Conservation (phyloP, 176 grass and related monocot species). For the Carex pumila region DNA sequence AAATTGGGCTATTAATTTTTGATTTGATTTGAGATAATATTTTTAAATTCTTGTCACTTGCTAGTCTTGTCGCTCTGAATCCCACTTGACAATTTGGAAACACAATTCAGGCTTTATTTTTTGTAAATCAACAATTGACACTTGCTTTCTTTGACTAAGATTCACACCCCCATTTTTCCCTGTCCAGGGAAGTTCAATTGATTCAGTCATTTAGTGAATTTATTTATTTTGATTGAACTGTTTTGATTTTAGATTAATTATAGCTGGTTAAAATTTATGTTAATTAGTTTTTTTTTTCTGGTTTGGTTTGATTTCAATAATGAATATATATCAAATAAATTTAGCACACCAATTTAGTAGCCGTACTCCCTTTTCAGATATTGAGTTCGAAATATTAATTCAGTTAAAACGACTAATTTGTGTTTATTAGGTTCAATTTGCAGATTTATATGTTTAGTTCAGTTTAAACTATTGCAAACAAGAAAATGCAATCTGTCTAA, state of each 20-base stretch:
- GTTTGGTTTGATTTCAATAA: not conserved
- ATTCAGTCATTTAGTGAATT: not conserved
- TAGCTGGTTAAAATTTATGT: not conserved
- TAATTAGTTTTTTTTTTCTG: not conserved
- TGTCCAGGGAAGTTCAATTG: not conserved
- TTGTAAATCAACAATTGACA: not conserved
- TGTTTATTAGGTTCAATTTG: not conserved
- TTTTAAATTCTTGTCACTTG: conserved; percentile 14
- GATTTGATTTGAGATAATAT: conserved; percentile 17
- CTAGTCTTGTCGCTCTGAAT: conserved; percentile 7
- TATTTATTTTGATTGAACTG: not conserved
- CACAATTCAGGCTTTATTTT: not conserved
- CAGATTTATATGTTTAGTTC: not conserved
- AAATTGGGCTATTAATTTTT: conserved; percentile 1
- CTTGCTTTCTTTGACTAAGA: not conserved
- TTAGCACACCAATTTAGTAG: not conserved
- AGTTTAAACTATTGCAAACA: not conserved
- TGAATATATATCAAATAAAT: not conserved
- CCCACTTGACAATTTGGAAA: not conserved
- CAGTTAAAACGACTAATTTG: not conserved
- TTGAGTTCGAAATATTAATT: not conserved
- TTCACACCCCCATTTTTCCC: not conserved
- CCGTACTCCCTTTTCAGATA: not conserved
- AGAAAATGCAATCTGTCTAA: not conserved
- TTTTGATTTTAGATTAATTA: not conserved